A percentile compares a stretch with the other conserved stretches of the same genome.
These are phyloP conservation scores for Tricladium varicosporioides DNA, from an alignment of 2,329 filamentous ascomycete species.

Conservation along the genomic window DNA sequence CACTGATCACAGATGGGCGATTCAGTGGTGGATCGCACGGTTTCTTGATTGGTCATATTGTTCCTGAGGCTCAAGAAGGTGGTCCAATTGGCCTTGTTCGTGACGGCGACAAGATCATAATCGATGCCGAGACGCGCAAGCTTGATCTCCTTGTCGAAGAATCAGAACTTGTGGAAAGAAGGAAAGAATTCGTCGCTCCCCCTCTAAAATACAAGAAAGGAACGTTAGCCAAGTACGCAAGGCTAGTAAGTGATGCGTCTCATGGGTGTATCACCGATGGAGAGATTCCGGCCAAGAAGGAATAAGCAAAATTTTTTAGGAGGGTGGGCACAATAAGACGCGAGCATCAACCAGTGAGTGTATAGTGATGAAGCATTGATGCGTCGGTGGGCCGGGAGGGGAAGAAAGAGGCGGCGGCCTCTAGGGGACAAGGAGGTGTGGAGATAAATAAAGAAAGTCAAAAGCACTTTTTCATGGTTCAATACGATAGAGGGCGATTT, in stretches of 20 bases:
- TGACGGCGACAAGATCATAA: constrained; percentile 58
- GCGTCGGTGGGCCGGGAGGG: too few species aligned
- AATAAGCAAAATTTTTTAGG: too few species aligned
- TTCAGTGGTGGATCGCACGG: constrained; percentile 59
- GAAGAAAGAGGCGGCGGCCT: too few species aligned
- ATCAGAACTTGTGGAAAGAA: constrained; percentile 48
- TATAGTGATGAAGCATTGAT: too few species aligned
- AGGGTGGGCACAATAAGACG: too few species aligned
- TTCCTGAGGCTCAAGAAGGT: constrained; percentile 59
- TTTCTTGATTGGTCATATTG: constrained; percentile 61
- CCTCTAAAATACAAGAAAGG: constrained; percentile 56
- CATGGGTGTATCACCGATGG: constrained; percentile 58
- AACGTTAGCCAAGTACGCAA: constrained; percentile 57
- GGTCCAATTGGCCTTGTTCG: constrained; percentile 57
- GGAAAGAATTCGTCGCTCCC: constrained; percentile 50
- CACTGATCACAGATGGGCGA: constrained; percentile 69
- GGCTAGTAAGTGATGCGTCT: constrained; percentile 53
- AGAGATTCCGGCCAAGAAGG: constrained; percentile 10
- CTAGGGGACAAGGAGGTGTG: too few species aligned
- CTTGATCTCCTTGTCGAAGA: constrained; percentile 51
- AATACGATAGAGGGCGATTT: too few species aligned
- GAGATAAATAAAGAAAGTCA: too few species aligned
- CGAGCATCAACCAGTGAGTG: too few species aligned
- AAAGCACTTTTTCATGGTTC: too few species aligned
- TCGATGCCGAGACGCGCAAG: constrained; percentile 55